phyloP scores from a whole-genome alignment of 2,329 filamentous ascomycete genomes.

The Paecilomyces sp. region DNA sequence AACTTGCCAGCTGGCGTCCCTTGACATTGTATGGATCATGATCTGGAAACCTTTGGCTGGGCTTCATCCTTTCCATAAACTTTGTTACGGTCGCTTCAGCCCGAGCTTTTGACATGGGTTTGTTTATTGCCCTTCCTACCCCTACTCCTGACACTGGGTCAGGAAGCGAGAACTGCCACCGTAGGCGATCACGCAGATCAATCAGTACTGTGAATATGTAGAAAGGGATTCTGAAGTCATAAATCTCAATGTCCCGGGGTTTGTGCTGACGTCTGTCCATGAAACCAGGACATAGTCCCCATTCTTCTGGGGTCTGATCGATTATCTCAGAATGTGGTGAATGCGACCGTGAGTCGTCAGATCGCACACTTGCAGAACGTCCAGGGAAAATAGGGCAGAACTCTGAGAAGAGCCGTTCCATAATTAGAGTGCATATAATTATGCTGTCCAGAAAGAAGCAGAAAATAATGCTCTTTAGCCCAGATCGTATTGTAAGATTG shows the following conservation, averaged over 20 bases:
- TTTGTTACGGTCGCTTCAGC: not conserved
- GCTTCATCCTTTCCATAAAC: not conserved
- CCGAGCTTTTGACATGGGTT: not conserved
- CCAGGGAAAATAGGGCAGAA: not conserved
- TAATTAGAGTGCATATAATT: not conserved
- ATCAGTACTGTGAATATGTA: not conserved
- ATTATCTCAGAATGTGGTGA: not conserved
- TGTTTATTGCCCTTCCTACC: not conserved
- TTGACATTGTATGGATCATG: not conserved
- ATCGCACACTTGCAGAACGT: not conserved
- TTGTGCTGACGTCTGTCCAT: not conserved
- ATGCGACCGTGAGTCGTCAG: not conserved
- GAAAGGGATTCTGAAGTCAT: not conserved
- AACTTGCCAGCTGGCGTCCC: not conserved
- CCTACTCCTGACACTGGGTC: not conserved
- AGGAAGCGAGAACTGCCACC: not conserved
- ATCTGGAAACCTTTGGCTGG: not conserved
- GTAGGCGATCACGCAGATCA: not conserved
- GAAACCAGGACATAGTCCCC: constrained; percentile 3
- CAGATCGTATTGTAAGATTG: not conserved
- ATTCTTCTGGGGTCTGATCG: not conserved
- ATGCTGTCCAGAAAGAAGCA: not conserved
- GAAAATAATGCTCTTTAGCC: too few species aligned
- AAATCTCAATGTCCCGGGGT: not conserved
- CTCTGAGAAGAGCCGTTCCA: not conserved